phyloP scores from a whole-genome alignment of 306 rosid species.

The Prunus armeniaca region DNA sequence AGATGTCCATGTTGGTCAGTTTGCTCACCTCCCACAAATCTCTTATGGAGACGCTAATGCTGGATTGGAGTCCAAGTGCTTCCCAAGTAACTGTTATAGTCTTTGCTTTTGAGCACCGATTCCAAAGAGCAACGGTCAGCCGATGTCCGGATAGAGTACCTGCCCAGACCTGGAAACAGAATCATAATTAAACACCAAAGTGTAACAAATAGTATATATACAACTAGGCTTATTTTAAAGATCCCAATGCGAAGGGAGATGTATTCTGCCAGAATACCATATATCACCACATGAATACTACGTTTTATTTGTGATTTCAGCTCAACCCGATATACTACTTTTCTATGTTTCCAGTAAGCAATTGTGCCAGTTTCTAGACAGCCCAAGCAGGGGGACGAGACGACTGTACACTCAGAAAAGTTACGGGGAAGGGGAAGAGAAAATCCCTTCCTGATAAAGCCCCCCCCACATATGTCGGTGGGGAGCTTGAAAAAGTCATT shows the following conservation, averaged over 20 bases:
- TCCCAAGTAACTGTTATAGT: slow-evolving; percentile 67
- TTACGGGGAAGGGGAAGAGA: too few relatives aligned
- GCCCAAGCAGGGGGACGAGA: not conserved
- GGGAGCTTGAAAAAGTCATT: too few relatives aligned
- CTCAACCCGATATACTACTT: not conserved
- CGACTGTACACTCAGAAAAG: not conserved
- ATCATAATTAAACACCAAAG: slow-evolving; percentile 14
- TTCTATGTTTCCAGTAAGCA: not conserved
- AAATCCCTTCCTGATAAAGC: too few relatives aligned
- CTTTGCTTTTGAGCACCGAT: slow-evolving; percentile 59
- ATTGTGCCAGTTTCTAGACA: not conserved
- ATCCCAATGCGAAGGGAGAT: not conserved
- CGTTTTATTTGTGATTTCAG: not conserved
- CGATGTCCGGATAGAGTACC: slow-evolving; percentile 82
- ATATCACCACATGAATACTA: not conserved
- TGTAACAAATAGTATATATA: not conserved
- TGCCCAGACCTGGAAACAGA: slow-evolving; percentile 77
- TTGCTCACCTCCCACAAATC: slow-evolving; percentile 88
- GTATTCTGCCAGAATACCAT: not conserved
- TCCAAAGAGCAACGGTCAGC: slow-evolving; percentile 78
- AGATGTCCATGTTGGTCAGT: slow-evolving; percentile 5
- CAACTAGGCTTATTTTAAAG: not conserved
- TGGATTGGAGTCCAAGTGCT: slow-evolving; percentile 61
- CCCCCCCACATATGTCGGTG: too few relatives aligned
- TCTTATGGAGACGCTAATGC: slow-evolving; percentile 58